These are phyloP conservation scores for Cenchrus fungigraminus DNA, from an alignment of 176 grass and related monocot genomes.

Conservation along the genomic window DNA sequence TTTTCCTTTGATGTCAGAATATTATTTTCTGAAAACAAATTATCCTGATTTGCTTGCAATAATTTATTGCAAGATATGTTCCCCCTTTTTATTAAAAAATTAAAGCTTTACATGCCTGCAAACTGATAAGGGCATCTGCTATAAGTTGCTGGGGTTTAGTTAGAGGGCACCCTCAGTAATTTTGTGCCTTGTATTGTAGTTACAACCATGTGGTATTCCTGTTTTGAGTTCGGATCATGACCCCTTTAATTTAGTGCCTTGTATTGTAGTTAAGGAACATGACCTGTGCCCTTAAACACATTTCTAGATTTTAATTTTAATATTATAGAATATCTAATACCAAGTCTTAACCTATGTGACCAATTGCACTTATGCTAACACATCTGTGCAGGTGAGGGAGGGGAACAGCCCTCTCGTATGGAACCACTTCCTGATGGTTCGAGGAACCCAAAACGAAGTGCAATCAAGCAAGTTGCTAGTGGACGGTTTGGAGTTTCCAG, in stretches of 20 bases:
- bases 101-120: neutral
- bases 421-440: constrained; percentile 85
- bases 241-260: constrained; percentile 12
- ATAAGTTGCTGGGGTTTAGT: neutral
- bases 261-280: constrained; percentile 8
- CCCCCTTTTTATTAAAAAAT: constrained; percentile 9
- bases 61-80: constrained; percentile 17
- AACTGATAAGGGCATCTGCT: neutral
- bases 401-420: constrained; percentile 95
- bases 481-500: constrained; percentile 97
- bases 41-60: neutral
- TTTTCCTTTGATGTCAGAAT: neutral
- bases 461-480: constrained; percentile 99
- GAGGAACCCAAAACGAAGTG: constrained; percentile 94
- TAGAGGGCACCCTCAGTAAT: neutral
- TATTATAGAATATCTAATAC: neutral
- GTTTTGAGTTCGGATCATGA: neutral
- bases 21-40: neutral
- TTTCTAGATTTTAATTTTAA: constrained; percentile 1
- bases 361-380: constrained; percentile 28
- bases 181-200: too few relatives aligned
- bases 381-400: constrained; percentile 81
- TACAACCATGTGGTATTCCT: neutral
- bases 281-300: neutral
- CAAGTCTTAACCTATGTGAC: neutral